Evolutionary conservation across 2,329 filamentous ascomycete species (phyloP).

Genomic region (Zopfia rhizophila): DNA sequence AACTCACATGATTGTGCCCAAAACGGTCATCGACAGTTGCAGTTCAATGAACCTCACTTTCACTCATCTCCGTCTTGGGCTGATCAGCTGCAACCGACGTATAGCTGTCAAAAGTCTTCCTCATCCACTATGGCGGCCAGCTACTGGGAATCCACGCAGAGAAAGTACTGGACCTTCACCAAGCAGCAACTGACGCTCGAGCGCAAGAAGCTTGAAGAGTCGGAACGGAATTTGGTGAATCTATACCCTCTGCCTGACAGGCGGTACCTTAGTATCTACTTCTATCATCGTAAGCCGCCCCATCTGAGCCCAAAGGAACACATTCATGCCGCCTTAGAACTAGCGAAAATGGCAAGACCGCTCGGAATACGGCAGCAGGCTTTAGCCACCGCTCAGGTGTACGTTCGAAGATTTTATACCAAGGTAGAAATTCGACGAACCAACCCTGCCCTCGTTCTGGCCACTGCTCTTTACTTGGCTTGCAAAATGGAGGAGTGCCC

Average conservation of each 20-base stretch:
- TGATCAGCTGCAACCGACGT: too few relatives aligned
- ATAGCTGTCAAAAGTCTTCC: too few relatives aligned
- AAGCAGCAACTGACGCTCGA: conserved; percentile 80
- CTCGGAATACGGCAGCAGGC: conserved; percentile 89
- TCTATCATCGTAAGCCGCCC: conserved; percentile 78
- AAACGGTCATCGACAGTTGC: too few relatives aligned
- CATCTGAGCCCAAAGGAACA: neutral
- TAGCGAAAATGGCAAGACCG: conserved; percentile 84
- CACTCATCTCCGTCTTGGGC: too few relatives aligned
- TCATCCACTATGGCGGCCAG: conserved; percentile 80
- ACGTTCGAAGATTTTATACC: conserved; percentile 92
- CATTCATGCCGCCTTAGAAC: conserved; percentile 58
- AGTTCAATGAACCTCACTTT: too few relatives aligned
- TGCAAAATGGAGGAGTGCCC: conserved; percentile 99
- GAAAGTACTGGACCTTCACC: conserved; percentile 89
- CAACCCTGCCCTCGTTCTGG: conserved; percentile 91
- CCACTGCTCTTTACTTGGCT: conserved; percentile 93
- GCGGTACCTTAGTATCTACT: conserved; percentile 87
- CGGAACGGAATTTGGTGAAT: conserved; percentile 77
- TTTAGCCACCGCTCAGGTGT: conserved; percentile 92
- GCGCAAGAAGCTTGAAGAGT: conserved; percentile 80
- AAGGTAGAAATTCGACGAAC: conserved; percentile 91
- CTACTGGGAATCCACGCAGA: conserved; percentile 96
- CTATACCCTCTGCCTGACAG: conserved; percentile 85
- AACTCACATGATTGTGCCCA: too few relatives aligned